These are phyloP conservation scores for Albugo laibachii DNA, from an alignment of 352 stramenopile genomes.

Conservation along the genomic window DNA sequence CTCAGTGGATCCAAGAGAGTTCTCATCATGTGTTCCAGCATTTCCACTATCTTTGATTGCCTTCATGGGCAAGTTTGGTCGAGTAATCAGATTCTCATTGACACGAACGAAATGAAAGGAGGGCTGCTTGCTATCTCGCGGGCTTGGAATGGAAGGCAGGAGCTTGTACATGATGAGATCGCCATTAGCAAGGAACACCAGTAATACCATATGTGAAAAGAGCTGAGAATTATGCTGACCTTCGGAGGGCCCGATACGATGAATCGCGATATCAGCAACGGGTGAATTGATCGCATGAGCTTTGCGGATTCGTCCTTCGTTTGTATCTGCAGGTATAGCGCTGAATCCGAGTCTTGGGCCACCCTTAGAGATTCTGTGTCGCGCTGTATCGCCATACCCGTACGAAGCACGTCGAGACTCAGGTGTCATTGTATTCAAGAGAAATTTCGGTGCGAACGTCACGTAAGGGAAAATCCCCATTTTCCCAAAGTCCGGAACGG, in stretches of 20 bases:
- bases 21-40: conserved; percentile 30
- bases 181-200: conserved; percentile 71
- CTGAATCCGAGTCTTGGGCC: conserved; percentile 51
- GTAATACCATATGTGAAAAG: conserved; percentile 54
- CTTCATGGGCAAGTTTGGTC: conserved; percentile 43
- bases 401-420: conserved; percentile 21
- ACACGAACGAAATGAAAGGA: conserved; percentile 50
- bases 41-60: conserved; percentile 25
- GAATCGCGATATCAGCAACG: conserved; percentile 63
- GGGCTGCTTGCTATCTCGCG: neutral
- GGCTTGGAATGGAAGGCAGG: conserved; percentile 13
- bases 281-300: conserved; percentile 63
- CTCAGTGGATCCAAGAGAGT: conserved; percentile 16
- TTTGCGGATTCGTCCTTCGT: conserved; percentile 63
- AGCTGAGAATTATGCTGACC: conserved; percentile 42
- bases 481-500: conserved; percentile 64
- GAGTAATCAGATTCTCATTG: conserved; percentile 52
- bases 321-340: conserved; percentile 35
- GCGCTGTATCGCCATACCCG: conserved; percentile 13
- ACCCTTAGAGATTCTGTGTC: conserved; percentile 25
- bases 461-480: conserved; percentile 63
- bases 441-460: conserved; percentile 52
- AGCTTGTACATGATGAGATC: conserved; percentile 66
- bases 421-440: conserved; percentile 41
- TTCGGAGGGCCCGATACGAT: conserved; percentile 59